These are phyloP conservation scores for Fusarium cicatricum DNA, from an alignment of 2,329 filamentous ascomycete species.

Conservation along the genomic window DNA sequence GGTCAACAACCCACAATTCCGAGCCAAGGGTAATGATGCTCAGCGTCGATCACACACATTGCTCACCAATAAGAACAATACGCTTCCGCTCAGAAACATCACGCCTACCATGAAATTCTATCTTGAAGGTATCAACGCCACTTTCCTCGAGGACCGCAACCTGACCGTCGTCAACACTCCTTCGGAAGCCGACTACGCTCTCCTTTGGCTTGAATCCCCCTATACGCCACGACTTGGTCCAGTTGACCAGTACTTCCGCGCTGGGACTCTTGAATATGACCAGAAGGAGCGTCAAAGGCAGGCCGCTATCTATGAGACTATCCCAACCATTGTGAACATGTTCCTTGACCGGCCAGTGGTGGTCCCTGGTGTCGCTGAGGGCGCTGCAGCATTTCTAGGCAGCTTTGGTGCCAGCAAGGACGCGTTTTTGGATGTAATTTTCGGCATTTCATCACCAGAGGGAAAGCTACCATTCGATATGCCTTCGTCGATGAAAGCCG, in stretches of 20 bases:
- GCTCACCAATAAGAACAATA: constrained; percentile 34
- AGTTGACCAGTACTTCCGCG: constrained; percentile 45
- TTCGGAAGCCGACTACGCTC: constrained; percentile 51
- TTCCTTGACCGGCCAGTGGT: constrained; percentile 52
- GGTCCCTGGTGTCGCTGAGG: constrained; percentile 51
- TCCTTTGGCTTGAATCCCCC: constrained; percentile 51
- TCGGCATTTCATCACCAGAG: constrained; percentile 42
- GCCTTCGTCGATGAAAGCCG: constrained; percentile 52
- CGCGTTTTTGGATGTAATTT: constrained; percentile 54
- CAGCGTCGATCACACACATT: constrained; percentile 35
- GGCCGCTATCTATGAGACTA: constrained; percentile 46
- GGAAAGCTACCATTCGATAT: constrained; percentile 41
- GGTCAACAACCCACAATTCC: constrained; percentile 54
- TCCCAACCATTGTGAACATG: constrained; percentile 53
- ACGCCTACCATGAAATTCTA: constrained; percentile 29
- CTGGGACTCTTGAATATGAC: constrained; percentile 51
- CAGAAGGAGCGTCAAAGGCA: constrained; percentile 37
- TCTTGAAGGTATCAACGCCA: constrained; percentile 25
- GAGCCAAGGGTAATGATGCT: constrained; percentile 22
- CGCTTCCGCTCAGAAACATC: constrained; percentile 26
- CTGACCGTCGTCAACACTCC: constrained; percentile 46
- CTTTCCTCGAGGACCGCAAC: constrained; percentile 24
- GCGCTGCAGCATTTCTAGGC: constrained; percentile 49
- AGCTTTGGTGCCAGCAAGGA: constrained; percentile 50
- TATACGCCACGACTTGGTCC: constrained; percentile 47